A percentile compares a stretch with the other conserved stretches of the same genome.
These are phyloP conservation scores for Trifolium pratense DNA, from an alignment of 306 rosid genomes.

Conservation along the genomic window DNA sequence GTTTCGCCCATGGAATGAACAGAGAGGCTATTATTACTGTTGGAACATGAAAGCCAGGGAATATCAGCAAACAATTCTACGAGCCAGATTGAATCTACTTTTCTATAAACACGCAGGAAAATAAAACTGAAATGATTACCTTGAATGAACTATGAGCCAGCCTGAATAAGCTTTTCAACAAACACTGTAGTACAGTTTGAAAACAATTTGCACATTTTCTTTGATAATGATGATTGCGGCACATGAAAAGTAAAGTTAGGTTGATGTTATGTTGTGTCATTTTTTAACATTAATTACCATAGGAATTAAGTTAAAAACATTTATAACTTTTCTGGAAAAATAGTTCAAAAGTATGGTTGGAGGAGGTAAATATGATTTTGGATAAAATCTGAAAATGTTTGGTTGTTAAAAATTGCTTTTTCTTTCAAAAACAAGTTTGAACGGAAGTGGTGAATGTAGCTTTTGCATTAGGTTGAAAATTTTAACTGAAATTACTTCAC, in stretches of 20 bases:
- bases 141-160: not conserved
- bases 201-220: slow-evolving; percentile 1
- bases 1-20: not conserved
- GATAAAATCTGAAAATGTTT: not conserved
- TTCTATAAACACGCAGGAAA: not conserved
- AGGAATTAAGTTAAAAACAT: not conserved
- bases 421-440: not conserved
- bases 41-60: not conserved
- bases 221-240: not conserved
- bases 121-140: not conserved
- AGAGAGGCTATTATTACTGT: not conserved
- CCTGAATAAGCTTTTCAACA: not conserved
- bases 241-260: not conserved
- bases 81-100: not conserved
- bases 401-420: not conserved
- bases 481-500: not conserved
- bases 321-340: not conserved
- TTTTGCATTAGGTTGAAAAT: slow-evolving; percentile 1
- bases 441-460: not conserved
- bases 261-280: not conserved
- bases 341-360: not conserved
- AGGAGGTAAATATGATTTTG: not conserved
- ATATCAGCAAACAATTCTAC: not conserved
- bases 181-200: slow-evolving; percentile 1
- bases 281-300: not conserved